A percentile compares a stretch with the other conserved stretches of the same genome.
These are phyloP conservation scores for Globisporangium heterothallicum DNA, from an alignment of 352 stramenopile genomes.

Conservation along the genomic window DNA sequence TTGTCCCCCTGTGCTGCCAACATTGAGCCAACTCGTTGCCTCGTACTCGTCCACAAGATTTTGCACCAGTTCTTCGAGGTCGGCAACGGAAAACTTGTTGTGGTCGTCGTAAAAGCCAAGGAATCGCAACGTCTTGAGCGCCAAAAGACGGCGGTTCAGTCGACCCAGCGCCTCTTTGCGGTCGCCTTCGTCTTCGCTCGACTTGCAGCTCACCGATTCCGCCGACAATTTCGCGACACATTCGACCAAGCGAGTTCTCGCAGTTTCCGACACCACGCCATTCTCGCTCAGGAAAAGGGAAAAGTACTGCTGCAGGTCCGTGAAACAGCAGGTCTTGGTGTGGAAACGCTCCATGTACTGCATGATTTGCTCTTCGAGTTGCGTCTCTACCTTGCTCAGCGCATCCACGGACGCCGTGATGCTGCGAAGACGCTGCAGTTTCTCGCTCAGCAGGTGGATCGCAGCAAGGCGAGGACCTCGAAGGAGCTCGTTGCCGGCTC, in stretches of 20 bases:
- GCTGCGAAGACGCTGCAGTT: conserved; percentile 31
- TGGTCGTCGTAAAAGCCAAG: conserved; percentile 38
- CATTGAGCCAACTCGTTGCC: conserved; percentile 65
- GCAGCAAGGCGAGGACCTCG: conserved; percentile 63
- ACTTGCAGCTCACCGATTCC: conserved; percentile 17
- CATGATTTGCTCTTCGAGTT: conserved; percentile 43
- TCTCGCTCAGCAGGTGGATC: conserved; percentile 52
- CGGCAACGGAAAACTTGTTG: conserved; percentile 16
- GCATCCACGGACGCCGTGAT: conserved; percentile 18
- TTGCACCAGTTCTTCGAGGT: conserved; percentile 36
- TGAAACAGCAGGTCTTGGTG: conserved; percentile 83
- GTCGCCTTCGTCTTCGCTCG: conserved; percentile 13
- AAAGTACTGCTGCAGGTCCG: conserved; percentile 79
- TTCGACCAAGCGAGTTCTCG: conserved; percentile 31
- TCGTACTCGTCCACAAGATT: conserved; percentile 65
- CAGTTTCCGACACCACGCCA: conserved; percentile 20
- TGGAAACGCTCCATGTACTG: conserved; percentile 66
- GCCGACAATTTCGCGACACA: conserved; percentile 32
- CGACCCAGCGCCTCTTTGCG: conserved; percentile 41
- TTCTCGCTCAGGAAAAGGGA: conserved; percentile 26
- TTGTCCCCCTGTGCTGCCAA: conserved; percentile 61
- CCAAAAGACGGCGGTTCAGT: conserved; percentile 52
- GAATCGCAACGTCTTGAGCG: conserved; percentile 70
- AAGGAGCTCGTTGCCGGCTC: conserved; percentile 42
- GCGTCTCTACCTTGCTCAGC: conserved; percentile 28